Evolutionary conservation across 129 eudicot species (phyloP).

Genomic region (carrot (Daucus carota)): DNA sequence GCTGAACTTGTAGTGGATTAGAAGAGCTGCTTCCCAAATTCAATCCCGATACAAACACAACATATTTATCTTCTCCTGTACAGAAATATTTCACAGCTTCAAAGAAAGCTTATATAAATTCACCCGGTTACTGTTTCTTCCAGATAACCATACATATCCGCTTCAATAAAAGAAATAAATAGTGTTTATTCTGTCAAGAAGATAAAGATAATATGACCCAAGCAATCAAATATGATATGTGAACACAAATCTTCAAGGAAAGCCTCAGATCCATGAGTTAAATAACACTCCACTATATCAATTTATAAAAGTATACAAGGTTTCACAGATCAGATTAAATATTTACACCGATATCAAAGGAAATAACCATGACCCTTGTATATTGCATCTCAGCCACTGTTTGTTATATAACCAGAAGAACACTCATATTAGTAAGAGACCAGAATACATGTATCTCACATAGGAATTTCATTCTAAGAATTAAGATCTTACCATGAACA

Average conservation of each 20-base stretch:
- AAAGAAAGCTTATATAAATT: background rate
- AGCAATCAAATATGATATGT: background rate
- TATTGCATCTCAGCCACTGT: background rate
- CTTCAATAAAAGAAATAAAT: background rate
- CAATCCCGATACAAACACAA: slow-evolving; percentile 79
- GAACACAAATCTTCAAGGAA: background rate
- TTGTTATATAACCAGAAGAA: background rate
- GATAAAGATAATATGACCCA: background rate
- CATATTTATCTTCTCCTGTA: slow-evolving; percentile 86
- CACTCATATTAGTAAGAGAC: background rate
- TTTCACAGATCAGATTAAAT: background rate
- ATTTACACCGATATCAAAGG: background rate
- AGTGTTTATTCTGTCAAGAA: background rate
- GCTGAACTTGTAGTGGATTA: slow-evolving; percentile 85
- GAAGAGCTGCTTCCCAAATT: slow-evolving; percentile 67
- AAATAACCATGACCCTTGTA: background rate
- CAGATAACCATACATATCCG: background rate
- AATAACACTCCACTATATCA: background rate
- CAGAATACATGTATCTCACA: background rate
- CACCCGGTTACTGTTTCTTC: background rate
- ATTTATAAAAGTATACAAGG: background rate
- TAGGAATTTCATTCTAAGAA: background rate
- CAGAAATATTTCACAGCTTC: background rate
- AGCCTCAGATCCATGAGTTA: background rate
- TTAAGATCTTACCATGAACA: background rate